Evolutionary conservation across 2,329 filamentous ascomycete genomes (phyloP), one percentile per base, ranked within the genome.

Genomic region (Coniosporium uncinatum): DNA sequence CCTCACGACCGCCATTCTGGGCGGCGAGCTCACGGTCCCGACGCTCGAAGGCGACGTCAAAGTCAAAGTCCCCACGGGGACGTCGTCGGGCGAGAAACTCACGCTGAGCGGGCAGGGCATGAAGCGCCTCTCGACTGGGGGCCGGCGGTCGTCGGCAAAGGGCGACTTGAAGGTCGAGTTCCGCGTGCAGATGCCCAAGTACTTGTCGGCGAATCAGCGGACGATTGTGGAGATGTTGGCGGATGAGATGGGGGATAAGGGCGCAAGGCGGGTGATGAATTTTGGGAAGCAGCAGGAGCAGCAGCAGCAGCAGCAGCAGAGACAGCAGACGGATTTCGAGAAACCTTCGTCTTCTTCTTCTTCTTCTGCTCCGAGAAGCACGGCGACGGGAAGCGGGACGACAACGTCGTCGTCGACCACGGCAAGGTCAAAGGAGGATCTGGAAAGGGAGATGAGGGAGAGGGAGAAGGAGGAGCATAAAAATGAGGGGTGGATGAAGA

Each of bases 101-200:
- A 95, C 88, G 1, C 71, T 98, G 16, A 72, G 80, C 1, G 91
- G 91, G 5, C 89, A 88, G 85, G 93, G 93, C 45, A 97, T 98
- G 91, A 89, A 86, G 66, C 85, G 86, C 53, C 73, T 98, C 11
- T 74, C 78, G 46, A 73, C 56, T 29, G 54, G 76, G 16, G 76
- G 88, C 37, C 76, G 81, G 42, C n/a, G n/a, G n/a, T n/a, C n/a
- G n/a, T 78, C 75, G 22, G 76, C 75, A 31, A 78, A 75, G 22
- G 93, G 93, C 49, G 93, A 98, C 57, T 68, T 98, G 45, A 84
- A 81, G 59, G 89, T 98, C 5, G 91, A 98, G 62, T 98, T 95
- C 76, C 88, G 88, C 62, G 87, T 98, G 36, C 71, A 78, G 41
- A 95, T 97, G 88, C 93, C 93, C 36, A 97, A 95, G 67, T 96